Base-by-base conservation (phyloP, 805 yeast genomes). In the Lipomyces chichibuensis region DNA sequence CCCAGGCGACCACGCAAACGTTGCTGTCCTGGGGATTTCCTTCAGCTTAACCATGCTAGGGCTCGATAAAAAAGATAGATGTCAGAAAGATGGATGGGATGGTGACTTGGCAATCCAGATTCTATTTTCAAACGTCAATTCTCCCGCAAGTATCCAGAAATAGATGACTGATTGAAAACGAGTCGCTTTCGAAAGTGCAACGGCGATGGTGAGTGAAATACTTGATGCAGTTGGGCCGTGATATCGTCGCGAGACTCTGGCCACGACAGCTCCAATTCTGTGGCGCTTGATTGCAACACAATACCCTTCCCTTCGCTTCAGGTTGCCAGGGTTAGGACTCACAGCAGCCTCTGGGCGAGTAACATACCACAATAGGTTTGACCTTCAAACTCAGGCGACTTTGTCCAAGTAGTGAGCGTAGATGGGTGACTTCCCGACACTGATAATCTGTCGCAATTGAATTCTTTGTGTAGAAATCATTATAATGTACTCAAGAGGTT, bases 1-100 rank as follows among this genome's bases (percentile, higher is more conserved):
- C 72, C 86, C 90, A 71, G 88, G 85, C 57, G 97, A 91, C 98
- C 98, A 94, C 56, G 98, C 96, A 80, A 95, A 92, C n/a, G 97
- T 88, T 62, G 97, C 93, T 14, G 97, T 91, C 73, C 92, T 84
- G 69, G 86, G 83, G 75, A 91, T 87, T 79, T 93, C 97, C 78
- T 87, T 86, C 72, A 95, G 83, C 20, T 63, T 60, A n/a, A 66
- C 61, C 63, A 62, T 57, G n/a, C 23, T n/a, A 43, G 8, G 17
- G 25, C 23, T 43, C 49, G 49, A 43, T 7, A 29, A n/a, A 29
- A n/a, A 8, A 6, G 11, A 43, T 43, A 23, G 9, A 43, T n/a
- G 23, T 43, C 49, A 43, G n/a, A 43, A 8, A n/a, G 20, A 3
- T 17, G 20, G 23, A 7, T 8, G 9, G 49, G 8, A n/a, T 43